Conservation (phyloP, 306 rosid genomes). For the Vachellia collinsii region DNA sequence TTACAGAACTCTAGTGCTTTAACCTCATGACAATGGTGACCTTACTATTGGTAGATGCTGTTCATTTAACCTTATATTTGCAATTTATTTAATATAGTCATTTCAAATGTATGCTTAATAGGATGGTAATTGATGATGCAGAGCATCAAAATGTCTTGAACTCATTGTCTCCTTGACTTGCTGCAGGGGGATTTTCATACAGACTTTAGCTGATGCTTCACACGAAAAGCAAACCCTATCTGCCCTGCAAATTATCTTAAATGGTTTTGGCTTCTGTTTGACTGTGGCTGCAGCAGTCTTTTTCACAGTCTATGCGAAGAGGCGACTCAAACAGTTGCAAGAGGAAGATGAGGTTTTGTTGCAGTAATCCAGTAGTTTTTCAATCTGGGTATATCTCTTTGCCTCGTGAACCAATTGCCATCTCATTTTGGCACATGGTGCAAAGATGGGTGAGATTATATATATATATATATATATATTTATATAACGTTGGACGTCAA, state of each 20-base stretch:
- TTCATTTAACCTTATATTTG: slow-evolving; percentile 4
- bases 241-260: slow-evolving; percentile 76
- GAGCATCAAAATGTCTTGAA: slow-evolving; percentile 21
- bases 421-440: slow-evolving; percentile 21
- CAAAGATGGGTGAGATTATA: slow-evolving; percentile 48
- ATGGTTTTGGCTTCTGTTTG: slow-evolving; percentile 63
- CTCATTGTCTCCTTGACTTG: slow-evolving; percentile 19
- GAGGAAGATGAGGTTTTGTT: slow-evolving; percentile 61
- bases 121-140: slow-evolving; percentile 22
- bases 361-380: slow-evolving; percentile 48
- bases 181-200: slow-evolving; percentile 83
- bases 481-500: slow-evolving; percentile 14
- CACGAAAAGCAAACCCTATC: slow-evolving; percentile 68
- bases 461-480: too few species aligned
- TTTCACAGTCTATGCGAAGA: slow-evolving; percentile 72
- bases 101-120: slow-evolving; percentile 13
- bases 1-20: not conserved
- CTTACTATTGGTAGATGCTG: slow-evolving; percentile 11
- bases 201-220: slow-evolving; percentile 87
- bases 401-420: slow-evolving; percentile 32
- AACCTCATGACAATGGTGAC: slow-evolving; percentile 4
- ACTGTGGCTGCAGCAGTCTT: slow-evolving; percentile 75
- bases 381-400: slow-evolving; percentile 29
- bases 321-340: slow-evolving; percentile 67
- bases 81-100: slow-evolving; percentile 1